These are phyloP conservation scores for Sordariomycetes sp. DNA, from an alignment of 2,329 filamentous ascomycete genomes.

Conservation along the genomic window DNA sequence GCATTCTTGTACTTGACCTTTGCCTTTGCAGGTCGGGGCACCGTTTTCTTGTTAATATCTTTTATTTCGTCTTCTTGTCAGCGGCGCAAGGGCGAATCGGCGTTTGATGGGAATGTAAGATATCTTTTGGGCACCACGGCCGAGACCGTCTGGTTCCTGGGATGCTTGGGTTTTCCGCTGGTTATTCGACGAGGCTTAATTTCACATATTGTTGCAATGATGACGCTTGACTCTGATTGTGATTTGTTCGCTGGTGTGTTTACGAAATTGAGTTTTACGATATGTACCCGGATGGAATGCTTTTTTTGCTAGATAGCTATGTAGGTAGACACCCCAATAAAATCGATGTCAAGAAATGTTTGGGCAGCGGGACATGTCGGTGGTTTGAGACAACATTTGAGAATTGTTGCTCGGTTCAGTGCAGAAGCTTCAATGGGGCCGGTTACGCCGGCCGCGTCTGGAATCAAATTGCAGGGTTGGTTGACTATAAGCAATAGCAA, in stretches of 20 bases:
- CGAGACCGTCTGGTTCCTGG: neutral
- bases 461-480: too few relatives aligned
- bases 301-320: neutral
- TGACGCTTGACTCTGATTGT: neutral
- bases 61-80: neutral
- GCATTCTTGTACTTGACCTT: neutral
- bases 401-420: too few relatives aligned
- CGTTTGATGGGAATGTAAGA: constrained; percentile 1
- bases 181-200: neutral
- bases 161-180: neutral
- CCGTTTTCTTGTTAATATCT: constrained; percentile 3
- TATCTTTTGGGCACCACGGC: neutral
- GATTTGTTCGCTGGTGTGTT: neutral
- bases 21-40: neutral
- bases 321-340: neutral
- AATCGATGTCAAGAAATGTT: neutral
- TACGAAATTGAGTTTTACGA: neutral
- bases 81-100: neutral
- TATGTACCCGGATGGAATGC: neutral
- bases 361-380: too few relatives aligned
- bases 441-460: too few relatives aligned
- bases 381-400: too few relatives aligned
- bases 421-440: too few relatives aligned
- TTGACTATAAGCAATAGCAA: too few relatives aligned
- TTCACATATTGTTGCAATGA: neutral